phyloP scores from a whole-genome alignment of 768 basidiomycete genomes.

The Phanerochaete carnosa region DNA sequence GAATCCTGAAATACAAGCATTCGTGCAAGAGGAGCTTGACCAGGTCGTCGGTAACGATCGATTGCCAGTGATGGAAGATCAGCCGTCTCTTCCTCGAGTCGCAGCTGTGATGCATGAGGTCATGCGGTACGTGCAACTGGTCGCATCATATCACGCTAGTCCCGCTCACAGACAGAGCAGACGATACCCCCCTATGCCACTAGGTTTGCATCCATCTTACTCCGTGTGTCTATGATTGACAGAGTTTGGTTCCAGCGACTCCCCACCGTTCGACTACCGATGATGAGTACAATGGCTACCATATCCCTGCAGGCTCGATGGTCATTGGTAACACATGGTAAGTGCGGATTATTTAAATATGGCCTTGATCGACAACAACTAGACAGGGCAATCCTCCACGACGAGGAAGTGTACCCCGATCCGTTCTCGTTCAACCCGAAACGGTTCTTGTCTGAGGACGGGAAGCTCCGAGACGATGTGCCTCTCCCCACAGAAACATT shows the following conservation, averaged over 20 bases:
- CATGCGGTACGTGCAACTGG: not conserved
- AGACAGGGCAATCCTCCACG: conserved; percentile 36
- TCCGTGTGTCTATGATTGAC: not conserved
- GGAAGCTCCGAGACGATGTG: conserved; percentile 21
- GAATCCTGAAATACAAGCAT: conserved; percentile 14
- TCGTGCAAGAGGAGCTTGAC: conserved; percentile 27
- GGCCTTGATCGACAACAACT: too few relatives aligned
- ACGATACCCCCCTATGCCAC: not conserved
- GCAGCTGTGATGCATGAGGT: not conserved
- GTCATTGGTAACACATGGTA: conserved; percentile 27
- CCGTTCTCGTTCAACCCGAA: conserved; percentile 25
- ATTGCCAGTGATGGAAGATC: conserved; percentile 24
- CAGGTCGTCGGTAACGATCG: conserved; percentile 21
- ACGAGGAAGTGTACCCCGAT: too few relatives aligned
- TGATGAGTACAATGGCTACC: conserved; percentile 27
- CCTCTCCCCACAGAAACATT: conserved; percentile 19
- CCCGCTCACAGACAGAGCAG: too few relatives aligned
- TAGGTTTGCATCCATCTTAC: not conserved
- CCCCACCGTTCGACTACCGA: conserved; percentile 24
- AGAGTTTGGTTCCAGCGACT: conserved; percentile 7
- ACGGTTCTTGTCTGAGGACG: conserved; percentile 17
- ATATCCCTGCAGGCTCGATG: conserved; percentile 26
- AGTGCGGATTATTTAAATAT: not conserved
- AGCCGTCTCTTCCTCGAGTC: conserved; percentile 22
- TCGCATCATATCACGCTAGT: too few relatives aligned